Evolutionary conservation across 2,329 filamentous ascomycete genomes (phyloP).

Genomic region (Venturia nashicola): DNA sequence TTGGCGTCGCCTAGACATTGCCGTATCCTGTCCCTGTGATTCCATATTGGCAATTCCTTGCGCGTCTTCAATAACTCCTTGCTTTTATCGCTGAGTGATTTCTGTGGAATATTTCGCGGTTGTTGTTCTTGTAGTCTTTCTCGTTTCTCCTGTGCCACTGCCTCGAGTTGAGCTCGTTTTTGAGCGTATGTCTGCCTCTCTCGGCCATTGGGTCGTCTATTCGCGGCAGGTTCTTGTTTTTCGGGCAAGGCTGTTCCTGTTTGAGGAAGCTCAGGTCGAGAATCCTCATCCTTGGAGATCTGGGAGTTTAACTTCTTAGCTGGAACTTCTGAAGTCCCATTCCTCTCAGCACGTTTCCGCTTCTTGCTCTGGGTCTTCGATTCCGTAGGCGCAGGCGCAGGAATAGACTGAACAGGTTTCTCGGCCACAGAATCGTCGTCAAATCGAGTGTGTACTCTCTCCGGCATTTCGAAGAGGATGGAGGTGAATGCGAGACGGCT

Average conservation of each 20-base stretch:
- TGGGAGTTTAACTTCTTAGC: not conserved
- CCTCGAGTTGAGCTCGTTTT: not conserved
- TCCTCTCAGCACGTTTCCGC: constrained; percentile 16
- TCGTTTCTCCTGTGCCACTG: not conserved
- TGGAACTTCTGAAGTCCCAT: not conserved
- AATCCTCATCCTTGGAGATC: too few relatives aligned
- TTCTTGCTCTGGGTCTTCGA: constrained; percentile 18
- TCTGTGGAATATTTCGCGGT: not conserved
- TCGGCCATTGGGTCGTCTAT: constrained; percentile 1
- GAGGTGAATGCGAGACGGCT: not conserved
- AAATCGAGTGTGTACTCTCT: constrained; percentile 29
- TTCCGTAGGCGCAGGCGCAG: not conserved
- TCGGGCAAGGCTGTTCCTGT: not conserved
- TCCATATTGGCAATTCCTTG: constrained; percentile 69
- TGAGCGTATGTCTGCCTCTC: not conserved
- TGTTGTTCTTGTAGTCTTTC: not conserved
- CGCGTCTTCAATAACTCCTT: constrained; percentile 29
- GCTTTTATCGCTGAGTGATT: constrained; percentile 7
- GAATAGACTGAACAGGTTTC: not conserved
- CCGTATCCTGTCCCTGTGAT: constrained; percentile 58
- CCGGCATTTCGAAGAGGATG: constrained; percentile 24
- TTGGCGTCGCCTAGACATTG: constrained; percentile 44
- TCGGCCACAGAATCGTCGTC: constrained; percentile 16
- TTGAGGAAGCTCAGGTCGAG: not conserved
- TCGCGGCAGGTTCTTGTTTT: not conserved